These are phyloP conservation scores for Clavispora fructus DNA, from an alignment of 805 yeast genomes.

Conservation along the genomic window DNA sequence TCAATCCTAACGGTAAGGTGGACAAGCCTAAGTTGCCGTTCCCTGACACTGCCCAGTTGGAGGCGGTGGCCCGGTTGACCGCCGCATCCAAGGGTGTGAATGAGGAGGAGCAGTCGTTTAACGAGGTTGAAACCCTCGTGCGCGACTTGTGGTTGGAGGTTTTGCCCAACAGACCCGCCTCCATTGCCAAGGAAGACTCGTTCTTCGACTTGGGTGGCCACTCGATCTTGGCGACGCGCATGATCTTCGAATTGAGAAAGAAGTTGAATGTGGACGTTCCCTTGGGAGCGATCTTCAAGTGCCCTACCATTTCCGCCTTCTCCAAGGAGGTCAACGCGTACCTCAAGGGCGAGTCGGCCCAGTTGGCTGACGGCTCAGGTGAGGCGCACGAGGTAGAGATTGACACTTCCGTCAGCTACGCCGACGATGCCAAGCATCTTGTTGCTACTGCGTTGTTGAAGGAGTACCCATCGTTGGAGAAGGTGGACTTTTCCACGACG, in stretches of 20 bases:
- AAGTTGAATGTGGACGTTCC: slow-evolving; percentile 77
- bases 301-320: slow-evolving; percentile 78
- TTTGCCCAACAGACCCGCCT: slow-evolving; percentile 79
- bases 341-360: slow-evolving; percentile 45
- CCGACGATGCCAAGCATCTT: slow-evolving; percentile 65
- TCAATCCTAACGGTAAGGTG: slow-evolving; percentile 97
- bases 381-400: slow-evolving; percentile 22
- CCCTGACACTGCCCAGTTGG: slow-evolving; percentile 85
- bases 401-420: slow-evolving; percentile 36
- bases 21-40: slow-evolving; percentile 96
- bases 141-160: slow-evolving; percentile 82
- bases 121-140: slow-evolving; percentile 60
- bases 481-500: slow-evolving; percentile 27
- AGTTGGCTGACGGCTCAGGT: slow-evolving; percentile 29
- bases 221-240: slow-evolving; percentile 91
- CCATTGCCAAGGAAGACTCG: slow-evolving; percentile 72
- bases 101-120: slow-evolving; percentile 42
- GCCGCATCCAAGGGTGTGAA: slow-evolving; percentile 37
- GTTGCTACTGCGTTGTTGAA: slow-evolving; percentile 34
- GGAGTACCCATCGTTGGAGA: slow-evolving; percentile 42
- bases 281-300: slow-evolving; percentile 81
- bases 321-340: slow-evolving; percentile 65
- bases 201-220: slow-evolving; percentile 98
- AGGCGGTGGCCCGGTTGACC: slow-evolving; percentile 58
- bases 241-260: slow-evolving; percentile 89